Evolutionary conservation across 768 basidiomycete genomes (phyloP), one percentile per base, ranked within the genome.

Genomic region (Suillus hirtellus): DNA sequence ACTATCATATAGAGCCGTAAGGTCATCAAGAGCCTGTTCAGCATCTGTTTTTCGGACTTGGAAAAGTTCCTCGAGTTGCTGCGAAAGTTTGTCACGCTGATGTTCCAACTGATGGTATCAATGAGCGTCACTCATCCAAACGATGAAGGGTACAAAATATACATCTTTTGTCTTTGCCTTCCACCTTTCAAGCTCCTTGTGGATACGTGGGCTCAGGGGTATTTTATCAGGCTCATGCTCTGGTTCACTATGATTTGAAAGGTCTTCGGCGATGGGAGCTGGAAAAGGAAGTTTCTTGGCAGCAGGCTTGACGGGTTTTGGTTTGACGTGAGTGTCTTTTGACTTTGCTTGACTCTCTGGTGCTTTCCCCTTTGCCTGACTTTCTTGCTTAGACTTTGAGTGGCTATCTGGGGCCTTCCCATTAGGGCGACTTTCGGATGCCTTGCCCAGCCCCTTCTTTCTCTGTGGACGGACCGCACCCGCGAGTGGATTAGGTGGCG

Each of bases 11-110:
- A 85, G 83, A 19, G 77, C 70, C 44, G 79, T 78, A 60, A 84
- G 77, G 15, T 84, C 78, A 62, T 80, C 77, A 56, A 87, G 70
- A 15, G 81, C 70, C 62, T 81, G 76, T 68, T 93, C 90, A 35
- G 89, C 76, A 64, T 92, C 92, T 6, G 90, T 89, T 46, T 79
- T 73, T 52, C 89, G 83, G 46, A 87, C 75, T 40, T 80, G 78
- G 60, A 84, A 80, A 8, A 85, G 71, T 64, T 90, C 86, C 47
- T 91, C 83, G 19, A 92, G 66, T 62, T 89, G 86, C 19, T 77
- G 73, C 42, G 79, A 77, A 1, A 92, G 70, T 31, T 78, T 72
- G 37, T 81, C 76, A 27, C 82, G 79, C 56, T 82, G 81, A n/a
- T 69, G 67, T 61, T 82, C 72, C 2, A 77, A 67, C 74, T 75